Evolutionary conservation across 2,329 filamentous ascomycete species (phyloP), one percentile per base, ranked within the genome.

Genomic region (Cordyceps militaris): DNA sequence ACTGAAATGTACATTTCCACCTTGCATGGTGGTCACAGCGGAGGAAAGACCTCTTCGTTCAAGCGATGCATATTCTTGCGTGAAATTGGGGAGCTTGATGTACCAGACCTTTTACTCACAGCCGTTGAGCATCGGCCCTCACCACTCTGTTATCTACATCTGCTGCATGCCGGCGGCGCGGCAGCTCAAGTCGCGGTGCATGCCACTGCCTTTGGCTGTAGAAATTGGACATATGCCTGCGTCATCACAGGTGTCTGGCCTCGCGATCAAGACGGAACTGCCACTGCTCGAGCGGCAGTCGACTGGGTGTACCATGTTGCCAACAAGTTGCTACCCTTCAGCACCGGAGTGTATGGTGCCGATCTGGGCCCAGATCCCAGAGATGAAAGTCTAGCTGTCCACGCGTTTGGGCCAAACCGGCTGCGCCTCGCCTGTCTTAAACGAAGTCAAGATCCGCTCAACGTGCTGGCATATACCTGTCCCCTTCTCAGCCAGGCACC

Each of bases 141-240:
- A 0, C 69, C 74, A 40, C 65, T 81, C 14, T 86, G 81, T 67
- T 86, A 87, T 69, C 68, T 86, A 50, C 82, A 86, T 73, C 64
- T 87, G 4, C 69, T 86, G 9, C 83, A 85, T 42, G 82, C 83
- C 19, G 81, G 82, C 7, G 79, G 77, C 61, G 77, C 76, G 0
- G 66, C 82, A 43, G n/a, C 62, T 46, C 71, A 83, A 26, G 62
- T 79, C 16, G 63, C 40, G 69, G 1, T 61, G 69, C 5, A 67
- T 77, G 74, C 72, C 26, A 81, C 78, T 58, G 82, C 83, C 55
- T 86, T 87, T 56, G 82, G 84, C 46, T 84, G 79, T 71, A 79
- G 83, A 68, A 75, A 82, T 66, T 87, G 83, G 83, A 74, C 81
- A 32, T 86, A 79, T 70, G 83, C 83, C 47, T 87, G 83, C 62